Percentiles rank a stretch among this genome's conserved stretches.
These are phyloP conservation scores for Globisporangium megalacanthum DNA, from an alignment of 352 stramenopile genomes.

Conservation along the genomic window DNA sequence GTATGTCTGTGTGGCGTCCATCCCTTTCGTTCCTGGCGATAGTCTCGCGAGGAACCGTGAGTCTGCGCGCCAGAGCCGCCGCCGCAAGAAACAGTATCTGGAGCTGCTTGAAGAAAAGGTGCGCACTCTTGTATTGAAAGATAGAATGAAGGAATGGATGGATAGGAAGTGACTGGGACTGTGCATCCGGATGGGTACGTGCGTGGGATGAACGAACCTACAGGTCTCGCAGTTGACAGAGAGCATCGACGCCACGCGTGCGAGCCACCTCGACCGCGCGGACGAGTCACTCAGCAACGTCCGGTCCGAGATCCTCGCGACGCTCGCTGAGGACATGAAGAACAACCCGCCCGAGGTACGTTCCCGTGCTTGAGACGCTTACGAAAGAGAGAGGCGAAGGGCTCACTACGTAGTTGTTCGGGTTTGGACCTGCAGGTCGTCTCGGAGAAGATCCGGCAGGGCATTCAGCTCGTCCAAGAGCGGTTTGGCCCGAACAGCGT, in stretches of 20 bases:
- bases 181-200: neutral
- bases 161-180: no score
- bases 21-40: neutral
- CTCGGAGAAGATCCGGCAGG: conserved; percentile 72
- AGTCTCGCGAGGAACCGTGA: conserved; percentile 83
- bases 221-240: conserved; percentile 84
- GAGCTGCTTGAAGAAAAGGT: conserved; percentile 87
- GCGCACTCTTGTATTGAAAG: neutral
- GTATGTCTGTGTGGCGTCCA: neutral
- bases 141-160: neutral
- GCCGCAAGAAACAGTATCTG: conserved; percentile 88
- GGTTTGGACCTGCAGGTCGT: conserved; percentile 17
- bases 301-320: conserved; percentile 68
- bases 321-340: conserved; percentile 62
- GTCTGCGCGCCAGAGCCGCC: conserved; percentile 81
- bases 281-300: conserved; percentile 76
- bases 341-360: conserved; percentile 50
- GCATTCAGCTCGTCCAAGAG: conserved; percentile 74
- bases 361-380: neutral
- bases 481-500: conserved; percentile 82
- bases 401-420: no score
- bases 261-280: conserved; percentile 66
- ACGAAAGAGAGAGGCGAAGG: no score
- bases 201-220: neutral
- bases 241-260: conserved; percentile 77